A percentile compares a stretch with the other conserved stretches of the same genome.
phyloP scores from a whole-genome alignment of 2,329 filamentous ascomycete genomes.

The Fusarium euwallaceae region DNA sequence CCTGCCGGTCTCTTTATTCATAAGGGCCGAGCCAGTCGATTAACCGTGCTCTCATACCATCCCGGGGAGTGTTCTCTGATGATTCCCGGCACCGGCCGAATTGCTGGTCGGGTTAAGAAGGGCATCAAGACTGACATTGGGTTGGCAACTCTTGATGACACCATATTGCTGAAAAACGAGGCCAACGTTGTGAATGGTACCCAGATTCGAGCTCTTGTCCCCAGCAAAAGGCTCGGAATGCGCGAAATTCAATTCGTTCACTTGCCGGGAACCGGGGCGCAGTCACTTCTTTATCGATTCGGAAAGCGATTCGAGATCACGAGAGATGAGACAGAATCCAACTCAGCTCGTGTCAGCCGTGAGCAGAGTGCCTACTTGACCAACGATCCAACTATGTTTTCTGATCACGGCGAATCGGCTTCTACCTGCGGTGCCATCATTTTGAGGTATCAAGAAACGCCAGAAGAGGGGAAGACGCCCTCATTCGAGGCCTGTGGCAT shows the following conservation, averaged over 20 bases:
- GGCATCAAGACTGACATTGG: neutral
- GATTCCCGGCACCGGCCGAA: neutral
- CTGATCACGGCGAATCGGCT: neutral
- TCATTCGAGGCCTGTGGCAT: neutral
- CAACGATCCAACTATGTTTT: neutral
- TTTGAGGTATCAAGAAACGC: neutral
- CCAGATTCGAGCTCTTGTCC: neutral
- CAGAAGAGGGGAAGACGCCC: neutral
- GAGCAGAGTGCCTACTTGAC: neutral
- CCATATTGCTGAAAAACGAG: neutral
- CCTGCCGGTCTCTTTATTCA: neutral
- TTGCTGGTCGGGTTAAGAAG: neutral
- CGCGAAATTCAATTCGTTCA: neutral
- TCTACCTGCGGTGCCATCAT: neutral
- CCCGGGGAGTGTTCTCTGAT: neutral
- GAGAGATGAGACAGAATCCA: neutral
- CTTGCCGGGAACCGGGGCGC: neutral
- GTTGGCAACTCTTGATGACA: neutral
- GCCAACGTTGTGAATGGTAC: neutral
- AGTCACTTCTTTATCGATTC: slow-evolving; percentile 2
- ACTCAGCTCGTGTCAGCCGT: neutral
- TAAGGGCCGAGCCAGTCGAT: neutral
- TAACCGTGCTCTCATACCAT: neutral
- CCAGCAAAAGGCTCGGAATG: neutral
- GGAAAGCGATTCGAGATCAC: slow-evolving; percentile 7